These are phyloP conservation scores for Hirschfeldia incana DNA, from an alignment of 345 rosid species.

Conservation along the genomic window DNA sequence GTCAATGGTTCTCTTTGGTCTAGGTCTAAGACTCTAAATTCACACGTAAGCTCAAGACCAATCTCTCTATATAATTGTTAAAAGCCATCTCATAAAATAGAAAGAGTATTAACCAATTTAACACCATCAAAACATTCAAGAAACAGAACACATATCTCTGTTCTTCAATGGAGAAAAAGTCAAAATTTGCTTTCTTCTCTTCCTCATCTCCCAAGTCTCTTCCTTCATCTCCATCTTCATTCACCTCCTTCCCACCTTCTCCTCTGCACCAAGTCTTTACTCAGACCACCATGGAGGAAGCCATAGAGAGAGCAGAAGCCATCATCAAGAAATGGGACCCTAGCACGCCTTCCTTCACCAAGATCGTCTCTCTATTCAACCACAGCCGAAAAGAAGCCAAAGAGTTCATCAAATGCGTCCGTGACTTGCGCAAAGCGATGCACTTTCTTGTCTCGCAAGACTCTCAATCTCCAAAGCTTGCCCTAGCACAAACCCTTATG, in stretches of 20 bases:
- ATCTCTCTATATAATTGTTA: slow-evolving; percentile 5
- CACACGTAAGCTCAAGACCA: slow-evolving; percentile 24
- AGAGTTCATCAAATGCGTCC: slow-evolving; percentile 48
- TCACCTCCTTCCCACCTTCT: slow-evolving; percentile 36
- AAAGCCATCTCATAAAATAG: background rate
- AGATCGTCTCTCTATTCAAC: slow-evolving; percentile 45
- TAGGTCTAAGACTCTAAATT: background rate
- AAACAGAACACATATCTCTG: background rate
- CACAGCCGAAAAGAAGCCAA: slow-evolving; percentile 52
- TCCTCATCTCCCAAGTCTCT: slow-evolving; percentile 35
- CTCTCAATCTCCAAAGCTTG: slow-evolving; percentile 50
- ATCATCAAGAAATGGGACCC: slow-evolving; percentile 66
- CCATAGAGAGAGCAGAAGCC: slow-evolving; percentile 46
- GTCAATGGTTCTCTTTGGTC: slow-evolving; percentile 28
- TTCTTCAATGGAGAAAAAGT: slow-evolving; percentile 28
- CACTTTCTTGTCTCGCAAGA: slow-evolving; percentile 48
- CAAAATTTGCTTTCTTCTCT: slow-evolving; percentile 24
- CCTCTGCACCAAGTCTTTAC: slow-evolving; percentile 40
- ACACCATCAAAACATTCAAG: background rate
- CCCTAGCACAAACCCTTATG: slow-evolving; percentile 62
- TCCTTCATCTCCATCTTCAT: slow-evolving; percentile 34
- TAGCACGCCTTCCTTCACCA: slow-evolving; percentile 43
- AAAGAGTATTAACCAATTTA: slow-evolving; percentile 23
- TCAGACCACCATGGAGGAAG: slow-evolving; percentile 47
- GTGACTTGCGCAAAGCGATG: slow-evolving; percentile 56